Conservation (phyloP, 768 basidiomycete species). For the Coprinopsis cinerea region DNA sequence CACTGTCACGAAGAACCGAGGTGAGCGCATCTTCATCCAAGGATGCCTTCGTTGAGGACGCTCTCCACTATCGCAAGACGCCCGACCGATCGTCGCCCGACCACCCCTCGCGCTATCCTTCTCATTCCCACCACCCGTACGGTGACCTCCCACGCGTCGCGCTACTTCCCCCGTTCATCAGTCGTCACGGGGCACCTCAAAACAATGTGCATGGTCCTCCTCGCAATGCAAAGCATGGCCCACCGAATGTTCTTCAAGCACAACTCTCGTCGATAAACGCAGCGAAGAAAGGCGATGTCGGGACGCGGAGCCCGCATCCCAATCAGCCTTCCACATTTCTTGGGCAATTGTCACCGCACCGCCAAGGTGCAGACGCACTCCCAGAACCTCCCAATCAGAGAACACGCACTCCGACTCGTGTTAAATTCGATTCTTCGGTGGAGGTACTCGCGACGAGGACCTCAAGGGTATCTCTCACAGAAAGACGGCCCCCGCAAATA, state of each 20-base stretch:
- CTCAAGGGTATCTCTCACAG: not conserved
- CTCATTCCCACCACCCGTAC: not conserved
- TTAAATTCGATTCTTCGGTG: constrained; percentile 15
- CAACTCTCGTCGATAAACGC: constrained; percentile 1
- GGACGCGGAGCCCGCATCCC: not conserved
- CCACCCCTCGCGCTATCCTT: not conserved
- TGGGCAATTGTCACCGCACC: not conserved
- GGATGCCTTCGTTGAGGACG: not conserved
- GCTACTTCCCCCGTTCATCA: not conserved
- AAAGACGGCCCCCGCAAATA: not conserved
- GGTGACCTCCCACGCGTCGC: not conserved
- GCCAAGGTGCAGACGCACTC: not conserved
- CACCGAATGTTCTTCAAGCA: constrained; percentile 15
- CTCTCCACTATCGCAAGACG: constrained; percentile 2
- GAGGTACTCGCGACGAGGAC: constrained; percentile 3
- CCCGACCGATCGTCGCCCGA: not conserved
- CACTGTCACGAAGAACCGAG: not conserved
- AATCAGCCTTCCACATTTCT: not conserved
- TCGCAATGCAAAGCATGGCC: constrained; percentile 18
- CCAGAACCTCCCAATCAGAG: constrained; percentile 1
- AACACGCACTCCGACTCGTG: constrained; percentile 16
- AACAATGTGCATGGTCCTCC: constrained; percentile 18
- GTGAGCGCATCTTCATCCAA: not conserved
- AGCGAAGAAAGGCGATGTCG: not conserved
- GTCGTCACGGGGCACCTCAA: constrained; percentile 9